Conservation (phyloP, 805 yeast species). For the Jamesozyma spencerorum region DNA sequence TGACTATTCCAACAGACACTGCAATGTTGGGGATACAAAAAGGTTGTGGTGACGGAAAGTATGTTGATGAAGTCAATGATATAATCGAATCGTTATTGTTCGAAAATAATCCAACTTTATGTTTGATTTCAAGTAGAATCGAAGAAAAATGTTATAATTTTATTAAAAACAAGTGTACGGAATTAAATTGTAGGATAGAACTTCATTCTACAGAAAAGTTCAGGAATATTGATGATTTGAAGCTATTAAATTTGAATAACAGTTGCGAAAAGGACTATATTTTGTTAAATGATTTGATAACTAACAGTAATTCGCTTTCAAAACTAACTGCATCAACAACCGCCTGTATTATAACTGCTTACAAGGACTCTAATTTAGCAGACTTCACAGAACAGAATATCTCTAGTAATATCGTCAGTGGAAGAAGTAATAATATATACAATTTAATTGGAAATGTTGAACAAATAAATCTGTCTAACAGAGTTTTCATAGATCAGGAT, state of each 20-base stretch:
- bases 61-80: constrained; percentile 10
- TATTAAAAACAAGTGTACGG: constrained; percentile 7
- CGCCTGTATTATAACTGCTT: constrained; percentile 6
- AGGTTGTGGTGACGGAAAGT: not conserved
- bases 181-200: constrained; percentile 8
- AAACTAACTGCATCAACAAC: constrained; percentile 8
- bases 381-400: not conserved
- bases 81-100: constrained; percentile 10
- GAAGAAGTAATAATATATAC: not conserved
- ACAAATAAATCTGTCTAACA: constrained; percentile 7
- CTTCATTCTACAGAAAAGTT: constrained; percentile 9
- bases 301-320: constrained; percentile 2
- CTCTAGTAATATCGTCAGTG: not conserved
- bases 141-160: constrained; percentile 8
- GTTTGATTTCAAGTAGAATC: constrained; percentile 15
- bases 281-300: constrained; percentile 5
- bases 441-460: not conserved
- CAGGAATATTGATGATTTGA: constrained; percentile 2
- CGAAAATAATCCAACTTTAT: constrained; percentile 12
- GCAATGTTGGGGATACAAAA: not conserved
- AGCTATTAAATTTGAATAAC: not conserved
- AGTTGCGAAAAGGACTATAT: not conserved
- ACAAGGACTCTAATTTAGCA: not conserved
- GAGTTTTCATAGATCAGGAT: constrained; percentile 21
- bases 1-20: constrained; percentile 1